phyloP scores from a whole-genome alignment of 179 eudicot species.

The Amaranthus tricolor region DNA sequence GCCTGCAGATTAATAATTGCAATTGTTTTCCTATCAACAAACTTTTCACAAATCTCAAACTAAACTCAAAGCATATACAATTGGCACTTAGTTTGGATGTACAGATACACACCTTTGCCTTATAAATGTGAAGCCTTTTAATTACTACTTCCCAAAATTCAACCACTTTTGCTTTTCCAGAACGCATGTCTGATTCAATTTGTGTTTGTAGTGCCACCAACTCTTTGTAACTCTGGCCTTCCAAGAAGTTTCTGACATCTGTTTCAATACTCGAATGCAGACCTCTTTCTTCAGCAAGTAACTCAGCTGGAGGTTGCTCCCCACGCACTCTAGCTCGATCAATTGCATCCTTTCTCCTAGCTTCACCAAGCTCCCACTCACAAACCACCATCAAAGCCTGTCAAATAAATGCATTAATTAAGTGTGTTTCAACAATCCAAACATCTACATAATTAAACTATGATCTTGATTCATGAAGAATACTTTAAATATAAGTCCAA shows the following conservation, averaged over 20 bases:
- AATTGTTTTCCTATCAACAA: neutral
- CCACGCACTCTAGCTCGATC: constrained; percentile 99
- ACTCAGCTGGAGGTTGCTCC: constrained; percentile 91
- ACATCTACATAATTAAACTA: neutral
- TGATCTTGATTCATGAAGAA: neutral
- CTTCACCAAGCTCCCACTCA: constrained; percentile 90
- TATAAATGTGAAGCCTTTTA: constrained; percentile 85
- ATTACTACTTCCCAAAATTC: constrained; percentile 98
- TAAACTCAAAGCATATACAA: neutral
- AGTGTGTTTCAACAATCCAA: constrained; percentile 6
- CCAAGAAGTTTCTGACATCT: constrained; percentile 68
- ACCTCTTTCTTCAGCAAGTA: constrained; percentile 92
- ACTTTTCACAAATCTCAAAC: neutral
- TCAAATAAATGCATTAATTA: constrained; percentile 7
- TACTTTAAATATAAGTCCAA: neutral
- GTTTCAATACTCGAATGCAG: constrained; percentile 82
- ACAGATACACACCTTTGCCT: constrained; percentile 71
- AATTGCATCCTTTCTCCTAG: constrained; percentile 75
- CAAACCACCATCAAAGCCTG: constrained; percentile 91
- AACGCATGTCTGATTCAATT: constrained; percentile 89
- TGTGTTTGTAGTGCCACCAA: constrained; percentile 59
- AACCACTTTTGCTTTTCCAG: constrained; percentile 93
- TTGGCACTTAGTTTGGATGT: neutral
- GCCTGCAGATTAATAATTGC: constrained; percentile 51
- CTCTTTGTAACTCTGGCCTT: constrained; percentile 67